Base-by-base conservation (phyloP, 768 basidiomycete genomes). In the Suillus spraguei region DNA sequence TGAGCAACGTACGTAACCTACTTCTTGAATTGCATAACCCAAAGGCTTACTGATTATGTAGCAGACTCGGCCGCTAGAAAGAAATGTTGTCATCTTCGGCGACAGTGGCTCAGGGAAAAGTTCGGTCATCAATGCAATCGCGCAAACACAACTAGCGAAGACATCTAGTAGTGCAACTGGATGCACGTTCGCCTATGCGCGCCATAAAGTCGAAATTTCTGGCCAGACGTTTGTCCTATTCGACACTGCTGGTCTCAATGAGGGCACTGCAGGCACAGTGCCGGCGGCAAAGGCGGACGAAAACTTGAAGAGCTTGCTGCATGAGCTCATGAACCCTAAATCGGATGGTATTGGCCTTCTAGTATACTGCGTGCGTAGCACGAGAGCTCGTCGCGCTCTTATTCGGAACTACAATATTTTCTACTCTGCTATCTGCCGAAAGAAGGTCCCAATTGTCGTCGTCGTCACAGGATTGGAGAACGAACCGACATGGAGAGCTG, bases 401-500 rank as follows among this genome's bases (percentile, higher is more conserved):
- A 62, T 66, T 36, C 70, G 70, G 53, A 82, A 81, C 64, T 82
- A 79, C 73, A 67, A 69, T 50, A 61, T 81, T 28, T 80, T 81
- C 60, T 70, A 75, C 58, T 72, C 78, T 13, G 72, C 77, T 20
- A 75, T 82, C n/a, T 81, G 79, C 60, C 71, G 69, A 41, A 66
- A 68, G 52, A 65, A 72, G 47, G 81, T 82, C 22, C 81, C 81
- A 5, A 75, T 78, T 24, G 69, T 77, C 3, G 60, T 82, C 24
- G 76, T 71, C 2, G 60, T 81, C 16, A 81, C 79, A 1, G 78
- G 80, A 39, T 72, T 81, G 3, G 81, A 80, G 66, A 67, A 77
- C 33, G 69, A 76, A 22, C 68, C 3, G 47, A 60, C 24, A 76
- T 77, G 75, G 72, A 74, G 8, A 58, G 60, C 0, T 76, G 75